These are phyloP conservation scores for Bertia moriformis DNA, from an alignment of 2,329 filamentous ascomycete genomes.

Conservation along the genomic window DNA sequence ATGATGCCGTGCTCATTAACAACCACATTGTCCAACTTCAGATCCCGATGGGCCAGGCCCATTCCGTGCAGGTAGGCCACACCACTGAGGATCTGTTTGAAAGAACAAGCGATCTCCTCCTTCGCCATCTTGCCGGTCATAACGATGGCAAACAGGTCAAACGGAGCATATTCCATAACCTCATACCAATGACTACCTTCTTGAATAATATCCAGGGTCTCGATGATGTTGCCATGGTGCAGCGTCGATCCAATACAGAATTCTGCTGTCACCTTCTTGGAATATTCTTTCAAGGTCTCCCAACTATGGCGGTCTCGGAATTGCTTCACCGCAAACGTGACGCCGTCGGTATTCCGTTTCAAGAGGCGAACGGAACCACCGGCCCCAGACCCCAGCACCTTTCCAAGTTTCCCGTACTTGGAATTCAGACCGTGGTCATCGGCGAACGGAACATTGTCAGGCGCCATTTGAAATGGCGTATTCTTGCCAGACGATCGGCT, in stretches of 20 bases:
- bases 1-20: conserved; percentile 93
- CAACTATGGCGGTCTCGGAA: conserved; percentile 85
- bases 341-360: conserved; percentile 82
- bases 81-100: conserved; percentile 85
- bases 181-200: conserved; percentile 94
- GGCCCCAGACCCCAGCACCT: conserved; percentile 81
- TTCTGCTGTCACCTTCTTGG: conserved; percentile 94
- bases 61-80: conserved; percentile 91
- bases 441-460: conserved; percentile 68
- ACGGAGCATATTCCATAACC: conserved; percentile 97
- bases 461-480: conserved; percentile 27
- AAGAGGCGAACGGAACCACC: conserved; percentile 88
- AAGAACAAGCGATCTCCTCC: conserved; percentile 79
- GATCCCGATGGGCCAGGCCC: conserved; percentile 82
- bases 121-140: conserved; percentile 97
- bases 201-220: conserved; percentile 89
- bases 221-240: conserved; percentile 95
- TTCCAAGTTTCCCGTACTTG: conserved; percentile 92
- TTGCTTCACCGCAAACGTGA: conserved; percentile 94
- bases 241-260: conserved; percentile 96
- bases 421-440: conserved; percentile 82
- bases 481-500: conserved; percentile 24
- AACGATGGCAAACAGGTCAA: conserved; percentile 89
- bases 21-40: conserved; percentile 96
- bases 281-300: conserved; percentile 87